Evolutionary conservation across 2,329 filamentous ascomycete genomes (phyloP).

Genomic region (Penicillium sp.): DNA sequence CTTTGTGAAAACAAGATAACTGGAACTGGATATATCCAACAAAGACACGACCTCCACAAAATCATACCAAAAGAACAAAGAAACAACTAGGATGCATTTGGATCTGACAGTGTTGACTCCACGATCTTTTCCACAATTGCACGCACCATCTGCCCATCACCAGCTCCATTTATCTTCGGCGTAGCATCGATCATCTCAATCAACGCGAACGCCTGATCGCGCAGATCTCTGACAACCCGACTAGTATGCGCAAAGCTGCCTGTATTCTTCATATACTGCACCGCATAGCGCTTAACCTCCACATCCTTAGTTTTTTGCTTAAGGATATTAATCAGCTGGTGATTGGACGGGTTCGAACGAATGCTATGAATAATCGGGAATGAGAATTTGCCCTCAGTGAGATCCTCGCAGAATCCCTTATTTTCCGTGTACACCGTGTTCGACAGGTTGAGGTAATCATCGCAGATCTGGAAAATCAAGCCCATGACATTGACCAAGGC

Average conservation of each 20-base stretch:
- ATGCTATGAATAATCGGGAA: slow-evolving; percentile 96
- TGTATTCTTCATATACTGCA: slow-evolving; percentile 84
- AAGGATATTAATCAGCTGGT: slow-evolving; percentile 85
- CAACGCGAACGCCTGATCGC: slow-evolving; percentile 61
- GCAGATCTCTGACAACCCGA: slow-evolving; percentile 62
- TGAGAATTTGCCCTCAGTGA: slow-evolving; percentile 96
- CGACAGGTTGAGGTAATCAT: slow-evolving; percentile 86
- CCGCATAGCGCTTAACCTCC: slow-evolving; percentile 87
- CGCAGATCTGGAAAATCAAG: slow-evolving; percentile 48
- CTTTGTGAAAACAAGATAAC: slow-evolving; percentile 2
- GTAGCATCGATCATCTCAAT: slow-evolving; percentile 62
- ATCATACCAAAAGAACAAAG: neutral
- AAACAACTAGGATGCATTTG: neutral
- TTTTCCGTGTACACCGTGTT: slow-evolving; percentile 72
- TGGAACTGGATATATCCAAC: slow-evolving; percentile 19
- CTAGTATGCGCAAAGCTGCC: slow-evolving; percentile 87
- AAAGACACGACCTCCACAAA: neutral
- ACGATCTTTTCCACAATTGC: slow-evolving; percentile 68
- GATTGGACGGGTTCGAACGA: slow-evolving; percentile 56
- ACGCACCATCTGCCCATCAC: slow-evolving; percentile 58
- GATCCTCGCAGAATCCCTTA: slow-evolving; percentile 91
- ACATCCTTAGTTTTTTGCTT: slow-evolving; percentile 84
- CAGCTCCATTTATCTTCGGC: slow-evolving; percentile 44
- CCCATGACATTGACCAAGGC: slow-evolving; percentile 65
- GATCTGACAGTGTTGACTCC: slow-evolving; percentile 35